phyloP scores from a whole-genome alignment of 1,284 basidiomycete species.

The Tylopilus orsonianus region DNA sequence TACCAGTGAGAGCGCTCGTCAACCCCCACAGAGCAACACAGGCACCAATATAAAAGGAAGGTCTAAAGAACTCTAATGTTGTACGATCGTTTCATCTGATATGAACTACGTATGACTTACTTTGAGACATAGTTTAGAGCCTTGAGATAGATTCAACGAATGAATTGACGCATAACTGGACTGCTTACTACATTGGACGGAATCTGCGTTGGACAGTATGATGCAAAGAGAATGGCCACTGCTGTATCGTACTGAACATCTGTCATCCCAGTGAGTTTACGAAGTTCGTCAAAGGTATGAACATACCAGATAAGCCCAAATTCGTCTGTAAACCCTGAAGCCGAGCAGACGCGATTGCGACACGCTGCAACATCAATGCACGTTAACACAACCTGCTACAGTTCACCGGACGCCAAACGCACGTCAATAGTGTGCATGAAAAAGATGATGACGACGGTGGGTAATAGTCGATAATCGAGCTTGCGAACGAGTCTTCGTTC shows the following conservation, averaged over 20 bases:
- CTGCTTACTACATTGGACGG: slow-evolving; percentile 12
- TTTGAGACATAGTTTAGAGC: slow-evolving; percentile 2
- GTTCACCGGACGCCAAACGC: background rate
- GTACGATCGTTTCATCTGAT: background rate
- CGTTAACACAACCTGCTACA: background rate
- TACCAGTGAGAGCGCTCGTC: slow-evolving; percentile 1
- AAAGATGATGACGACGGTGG: background rate
- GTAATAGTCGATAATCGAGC: slow-evolving; percentile 1
- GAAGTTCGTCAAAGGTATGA: too few relatives aligned
- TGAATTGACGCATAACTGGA: background rate
- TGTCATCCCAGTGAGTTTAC: too few relatives aligned
- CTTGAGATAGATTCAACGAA: background rate
- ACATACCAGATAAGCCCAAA: background rate
- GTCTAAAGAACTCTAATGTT: background rate
- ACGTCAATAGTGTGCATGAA: background rate
- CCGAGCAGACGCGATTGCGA: background rate
- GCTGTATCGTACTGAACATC: slow-evolving; percentile 3
- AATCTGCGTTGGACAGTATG: background rate
- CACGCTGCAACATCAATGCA: background rate
- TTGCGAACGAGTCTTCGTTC: background rate
- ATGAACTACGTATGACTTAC: background rate
- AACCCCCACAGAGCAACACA: slow-evolving; percentile 1
- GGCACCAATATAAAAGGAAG: background rate
- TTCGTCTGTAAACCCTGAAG: slow-evolving; percentile 1
- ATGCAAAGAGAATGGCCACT: background rate